Base-by-base conservation (phyloP, 2,329 filamentous ascomycete genomes). In the Metarhizium humberi region DNA sequence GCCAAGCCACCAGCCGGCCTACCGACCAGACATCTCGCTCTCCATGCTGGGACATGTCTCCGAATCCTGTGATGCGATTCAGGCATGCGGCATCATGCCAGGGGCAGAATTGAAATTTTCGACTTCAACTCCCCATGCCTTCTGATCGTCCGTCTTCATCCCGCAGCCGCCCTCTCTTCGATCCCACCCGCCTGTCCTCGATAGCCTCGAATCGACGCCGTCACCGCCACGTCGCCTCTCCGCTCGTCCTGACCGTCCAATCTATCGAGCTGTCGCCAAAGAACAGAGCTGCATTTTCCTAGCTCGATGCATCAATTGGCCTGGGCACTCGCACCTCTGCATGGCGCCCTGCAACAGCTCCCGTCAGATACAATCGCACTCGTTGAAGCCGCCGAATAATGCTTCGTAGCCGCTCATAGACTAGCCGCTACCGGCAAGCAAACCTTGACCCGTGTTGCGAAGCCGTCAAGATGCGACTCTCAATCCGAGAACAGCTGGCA, bases 401-500 rank as follows among this genome's bases (percentile, higher is more conserved):
- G 52, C 52, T 54, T 45, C 25, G 34, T 42, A 16, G 20, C 29
- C 4, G 42, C 29, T 47, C 34, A 50, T 38, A 36, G 34, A 16
- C 10, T n/a, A 30, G 50, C 43, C 52, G 52, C 30, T 14, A 20
- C 13, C 30, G 55, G 52, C 55, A 30, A 32, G 29, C 38, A 40
- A n/a, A 13, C 38, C 11, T 2, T 40, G 5, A 4, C 32, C 6
- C 38, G 25, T 16, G 38, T 40, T 40, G 2, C 38, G 38, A 40
- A 32, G 18, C 36, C 10, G 20, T n/a, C 52, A 55, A 52, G 36
- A 92, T 96, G 89, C 84, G 90, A 70, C 83, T 96, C 69, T 86
- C 88, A 56, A 96, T 96, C 65, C 82, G 90, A 62, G 86, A 92
- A 73, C 92, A 96, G 80, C 79, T 96, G 63, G 89, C 84, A 61